Evolutionary conservation across 306 rosid genomes (phyloP).

Genomic region (Malus fusca): DNA sequence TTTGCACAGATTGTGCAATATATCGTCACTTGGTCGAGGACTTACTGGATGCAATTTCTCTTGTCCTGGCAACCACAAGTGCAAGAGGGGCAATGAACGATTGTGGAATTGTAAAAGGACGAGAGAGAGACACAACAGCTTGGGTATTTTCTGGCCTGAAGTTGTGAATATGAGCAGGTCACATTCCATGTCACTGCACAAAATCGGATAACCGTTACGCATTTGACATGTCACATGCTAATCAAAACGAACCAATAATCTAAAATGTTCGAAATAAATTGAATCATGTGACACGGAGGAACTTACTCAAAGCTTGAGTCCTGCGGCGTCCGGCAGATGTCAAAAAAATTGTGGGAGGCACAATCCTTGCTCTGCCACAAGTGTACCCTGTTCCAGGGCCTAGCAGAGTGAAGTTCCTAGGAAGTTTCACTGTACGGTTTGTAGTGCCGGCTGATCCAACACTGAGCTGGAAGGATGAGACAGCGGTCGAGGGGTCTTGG

Average conservation of each 20-base stretch:
- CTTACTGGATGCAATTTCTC: conserved; percentile 71
- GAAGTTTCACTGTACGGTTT: conserved; percentile 77
- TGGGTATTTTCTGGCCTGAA: conserved; percentile 71
- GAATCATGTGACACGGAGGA: background rate
- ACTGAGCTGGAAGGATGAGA: conserved; percentile 80
- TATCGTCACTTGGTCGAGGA: background rate
- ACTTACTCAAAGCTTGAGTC: conserved; percentile 89
- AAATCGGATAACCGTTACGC: background rate
- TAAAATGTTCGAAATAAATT: background rate
- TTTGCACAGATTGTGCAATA: background rate
- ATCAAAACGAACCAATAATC: background rate
- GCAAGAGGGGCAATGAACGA: conserved; percentile 77
- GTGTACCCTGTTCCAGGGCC: conserved; percentile 94
- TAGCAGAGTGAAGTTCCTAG: conserved; percentile 75
- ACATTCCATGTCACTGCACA: conserved; percentile 97
- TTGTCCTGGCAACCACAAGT: conserved; percentile 85
- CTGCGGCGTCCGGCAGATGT: conserved; percentile 70
- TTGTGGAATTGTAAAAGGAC: conserved; percentile 77
- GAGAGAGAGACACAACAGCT: conserved; percentile 88
- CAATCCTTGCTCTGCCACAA: conserved; percentile 84
- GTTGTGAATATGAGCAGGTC: conserved; percentile 89
- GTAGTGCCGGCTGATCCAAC: conserved; percentile 78
- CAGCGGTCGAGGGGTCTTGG: conserved; percentile 73
- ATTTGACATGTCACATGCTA: background rate
- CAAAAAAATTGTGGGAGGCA: conserved; percentile 69